These are phyloP conservation scores for Fusarium sp. DNA, from an alignment of 2,329 filamentous ascomycete species.

Conservation along the genomic window DNA sequence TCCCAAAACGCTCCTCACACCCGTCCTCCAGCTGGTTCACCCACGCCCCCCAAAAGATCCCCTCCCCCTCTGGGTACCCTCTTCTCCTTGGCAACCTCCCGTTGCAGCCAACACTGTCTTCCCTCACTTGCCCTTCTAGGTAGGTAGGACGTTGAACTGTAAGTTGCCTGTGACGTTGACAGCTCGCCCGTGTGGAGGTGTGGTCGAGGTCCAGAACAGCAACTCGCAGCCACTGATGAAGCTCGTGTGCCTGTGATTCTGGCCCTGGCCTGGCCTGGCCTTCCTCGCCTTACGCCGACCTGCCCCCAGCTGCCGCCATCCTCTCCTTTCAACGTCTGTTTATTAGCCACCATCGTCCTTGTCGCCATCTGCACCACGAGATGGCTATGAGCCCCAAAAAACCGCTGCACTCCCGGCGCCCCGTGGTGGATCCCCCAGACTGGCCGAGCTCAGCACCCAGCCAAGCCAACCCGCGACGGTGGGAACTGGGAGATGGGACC, in stretches of 20 bases:
- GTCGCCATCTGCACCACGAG: conserved; percentile 22
- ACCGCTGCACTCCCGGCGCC: conserved; percentile 21
- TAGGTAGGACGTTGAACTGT: conserved; percentile 26
- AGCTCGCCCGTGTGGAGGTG: conserved; percentile 4
- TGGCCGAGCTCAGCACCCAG: conserved; percentile 33
- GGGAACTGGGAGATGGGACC: conserved; percentile 29
- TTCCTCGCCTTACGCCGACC: background rate
- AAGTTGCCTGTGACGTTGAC: conserved; percentile 25
- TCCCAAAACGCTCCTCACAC: conserved; percentile 24
- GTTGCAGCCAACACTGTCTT: conserved; percentile 13
- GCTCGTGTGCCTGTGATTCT: conserved; percentile 3
- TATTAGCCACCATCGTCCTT: conserved; percentile 17
- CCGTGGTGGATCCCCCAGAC: conserved; percentile 31
- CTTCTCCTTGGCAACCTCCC: conserved; percentile 11
- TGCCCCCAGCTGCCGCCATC: background rate
- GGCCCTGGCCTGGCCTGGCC: background rate
- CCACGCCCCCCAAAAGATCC: conserved; percentile 17
- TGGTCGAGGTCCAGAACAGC: conserved; percentile 1
- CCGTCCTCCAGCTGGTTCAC: background rate
- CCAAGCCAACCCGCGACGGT: conserved; percentile 28
- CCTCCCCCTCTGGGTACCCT: conserved; percentile 25
- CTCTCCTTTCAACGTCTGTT: conserved; percentile 16
- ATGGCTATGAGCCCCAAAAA: conserved; percentile 16
- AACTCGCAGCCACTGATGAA: conserved; percentile 1
- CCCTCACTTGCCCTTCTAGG: conserved; percentile 13